Evolutionary conservation across 805 yeast genomes (phyloP).

Genomic region (Suhomyces sp.): DNA sequence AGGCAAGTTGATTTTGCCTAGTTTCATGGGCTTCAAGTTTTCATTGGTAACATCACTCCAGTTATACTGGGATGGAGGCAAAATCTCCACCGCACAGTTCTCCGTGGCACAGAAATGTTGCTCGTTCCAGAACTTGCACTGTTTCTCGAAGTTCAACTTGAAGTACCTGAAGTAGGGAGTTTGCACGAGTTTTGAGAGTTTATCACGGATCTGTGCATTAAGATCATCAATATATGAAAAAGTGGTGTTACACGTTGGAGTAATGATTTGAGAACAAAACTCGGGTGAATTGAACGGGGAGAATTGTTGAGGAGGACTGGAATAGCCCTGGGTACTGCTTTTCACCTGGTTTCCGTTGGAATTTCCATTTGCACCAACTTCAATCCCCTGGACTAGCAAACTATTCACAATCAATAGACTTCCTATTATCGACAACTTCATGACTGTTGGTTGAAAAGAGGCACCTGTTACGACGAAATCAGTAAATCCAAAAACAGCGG

Average conservation of each 20-base stretch:
- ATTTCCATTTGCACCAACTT: no score
- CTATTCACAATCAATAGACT: no score
- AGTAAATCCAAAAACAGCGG: no score
- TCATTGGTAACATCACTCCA: constrained; percentile 56
- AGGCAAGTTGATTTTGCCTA: constrained; percentile 46
- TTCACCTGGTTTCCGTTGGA: no score
- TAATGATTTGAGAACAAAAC: constrained; percentile 45
- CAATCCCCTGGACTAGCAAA: no score
- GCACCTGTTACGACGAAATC: no score
- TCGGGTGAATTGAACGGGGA: constrained; percentile 44
- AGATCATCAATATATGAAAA: constrained; percentile 42
- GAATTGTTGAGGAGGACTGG: no score
- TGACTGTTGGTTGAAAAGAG: no score
- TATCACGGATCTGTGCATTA: constrained; percentile 41
- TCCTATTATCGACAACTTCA: no score
- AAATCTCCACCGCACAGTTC: constrained; percentile 84
- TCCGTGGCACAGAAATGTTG: constrained; percentile 82
- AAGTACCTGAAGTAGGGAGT: constrained; percentile 87
- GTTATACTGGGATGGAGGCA: constrained; percentile 63
- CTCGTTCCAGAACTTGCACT: constrained; percentile 86
- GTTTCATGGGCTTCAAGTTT: constrained; percentile 68
- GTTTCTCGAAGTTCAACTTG: constrained; percentile 75
- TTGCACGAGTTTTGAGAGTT: constrained; percentile 55
- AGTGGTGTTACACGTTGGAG: constrained; percentile 46
- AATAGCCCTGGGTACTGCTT: no score